These are phyloP conservation scores for Lactarius evosmus DNA, from an alignment of 768 basidiomycete genomes.

Conservation along the genomic window DNA sequence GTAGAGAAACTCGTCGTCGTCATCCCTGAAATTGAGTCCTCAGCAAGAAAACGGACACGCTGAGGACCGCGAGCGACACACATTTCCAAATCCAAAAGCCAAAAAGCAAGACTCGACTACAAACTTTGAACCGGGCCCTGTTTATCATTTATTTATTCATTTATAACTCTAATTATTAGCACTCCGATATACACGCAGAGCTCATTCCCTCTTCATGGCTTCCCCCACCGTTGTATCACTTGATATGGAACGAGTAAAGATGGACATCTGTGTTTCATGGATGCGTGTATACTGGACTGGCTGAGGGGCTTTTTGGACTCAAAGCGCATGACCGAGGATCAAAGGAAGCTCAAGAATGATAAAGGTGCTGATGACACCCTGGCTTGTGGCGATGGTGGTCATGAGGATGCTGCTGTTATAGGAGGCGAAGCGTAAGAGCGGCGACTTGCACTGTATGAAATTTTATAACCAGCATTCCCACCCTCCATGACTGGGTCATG, in stretches of 20 bases:
- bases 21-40: constrained; percentile 29
- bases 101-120: background rate
- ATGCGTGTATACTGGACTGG: background rate
- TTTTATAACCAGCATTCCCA: no score
- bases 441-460: no score
- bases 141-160: background rate
- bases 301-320: no score
- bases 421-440: background rate
- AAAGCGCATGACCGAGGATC: no score
- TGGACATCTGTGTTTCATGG: no score
- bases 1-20: constrained; percentile 38
- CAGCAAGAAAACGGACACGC: constrained; percentile 16
- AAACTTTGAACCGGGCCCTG: no score
- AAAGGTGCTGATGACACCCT: background rate
- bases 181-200: no score
- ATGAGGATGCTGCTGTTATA: background rate
- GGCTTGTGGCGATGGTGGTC: background rate
- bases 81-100: constrained; percentile 22
- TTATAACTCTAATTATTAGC: background rate
- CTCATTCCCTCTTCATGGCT: no score
- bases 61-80: constrained; percentile 19
- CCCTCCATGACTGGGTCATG: no score
- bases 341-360: background rate
- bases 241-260: no score
- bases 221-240: no score